Percentiles rank a stretch among this genome's conserved stretches.
phyloP scores from a whole-genome alignment of 352 stramenopile genomes.

The Pythium plurisporium region DNA sequence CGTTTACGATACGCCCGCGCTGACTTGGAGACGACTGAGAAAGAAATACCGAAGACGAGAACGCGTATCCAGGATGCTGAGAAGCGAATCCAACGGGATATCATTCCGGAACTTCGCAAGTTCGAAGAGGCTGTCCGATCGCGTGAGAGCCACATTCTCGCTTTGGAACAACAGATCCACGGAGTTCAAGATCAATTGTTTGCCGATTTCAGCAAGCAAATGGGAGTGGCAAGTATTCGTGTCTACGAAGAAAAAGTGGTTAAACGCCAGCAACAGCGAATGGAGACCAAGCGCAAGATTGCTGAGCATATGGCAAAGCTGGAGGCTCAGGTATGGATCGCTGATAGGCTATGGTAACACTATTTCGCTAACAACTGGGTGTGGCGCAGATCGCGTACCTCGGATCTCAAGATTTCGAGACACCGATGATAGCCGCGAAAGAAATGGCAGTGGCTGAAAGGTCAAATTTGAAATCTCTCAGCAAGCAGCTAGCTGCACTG shows the following conservation, averaged over 20 bases:
- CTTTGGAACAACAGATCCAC: constrained; percentile 62
- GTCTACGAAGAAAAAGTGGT: constrained; percentile 93
- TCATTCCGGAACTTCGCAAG: constrained; percentile 61
- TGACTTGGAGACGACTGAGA: constrained; percentile 66
- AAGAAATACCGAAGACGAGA: constrained; percentile 65
- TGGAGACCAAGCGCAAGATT: constrained; percentile 68
- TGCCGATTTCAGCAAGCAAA: constrained; percentile 65
- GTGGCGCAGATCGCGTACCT: constrained; percentile 20
- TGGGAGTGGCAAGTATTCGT: constrained; percentile 80
- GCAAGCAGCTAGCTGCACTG: constrained; percentile 43
- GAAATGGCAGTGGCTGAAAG: constrained; percentile 43
- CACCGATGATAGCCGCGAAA: constrained; percentile 40
- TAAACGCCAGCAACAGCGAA: constrained; percentile 72
- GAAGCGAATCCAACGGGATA: constrained; percentile 41
- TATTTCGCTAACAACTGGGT: too few species aligned
- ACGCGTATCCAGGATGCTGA: constrained; percentile 48
- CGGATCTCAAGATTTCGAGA: constrained; percentile 49
- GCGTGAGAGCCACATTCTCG: constrained; percentile 35
- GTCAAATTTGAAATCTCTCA: constrained; percentile 47
- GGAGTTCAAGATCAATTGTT: constrained; percentile 85
- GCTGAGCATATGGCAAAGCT: constrained; percentile 81
- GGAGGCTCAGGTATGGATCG: constrained; percentile 53
- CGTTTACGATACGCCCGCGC: constrained; percentile 71
- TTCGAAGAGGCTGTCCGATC: constrained; percentile 48
- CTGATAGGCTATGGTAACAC: too few species aligned